Evolutionary conservation across 2,329 filamentous ascomycete genomes (phyloP).

Genomic region (Aureobasidium leucospermi): DNA sequence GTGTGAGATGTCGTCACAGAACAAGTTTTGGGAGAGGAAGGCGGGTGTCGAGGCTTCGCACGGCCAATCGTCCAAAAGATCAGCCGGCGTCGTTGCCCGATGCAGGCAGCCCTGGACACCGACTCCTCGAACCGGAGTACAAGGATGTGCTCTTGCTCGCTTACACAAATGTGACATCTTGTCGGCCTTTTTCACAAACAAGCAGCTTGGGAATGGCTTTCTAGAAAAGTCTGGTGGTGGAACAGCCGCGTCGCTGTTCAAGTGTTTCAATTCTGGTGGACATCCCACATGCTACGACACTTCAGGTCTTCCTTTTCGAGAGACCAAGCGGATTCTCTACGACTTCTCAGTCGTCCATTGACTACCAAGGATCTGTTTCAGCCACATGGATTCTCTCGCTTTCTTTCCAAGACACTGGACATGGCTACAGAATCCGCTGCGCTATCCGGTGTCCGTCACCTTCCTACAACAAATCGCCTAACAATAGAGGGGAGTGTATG

Average conservation of each 20-base stretch:
- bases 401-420: background rate
- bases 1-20: slow-evolving; percentile 11
- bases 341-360: background rate
- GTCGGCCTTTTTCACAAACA: background rate
- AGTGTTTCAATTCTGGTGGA: background rate
- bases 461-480: background rate
- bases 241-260: background rate
- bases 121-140: background rate
- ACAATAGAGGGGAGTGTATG: background rate
- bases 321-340: background rate
- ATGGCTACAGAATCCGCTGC: background rate
- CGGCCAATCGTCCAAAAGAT: slow-evolving; percentile 2
- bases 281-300: background rate
- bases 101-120: background rate
- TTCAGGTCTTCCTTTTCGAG: background rate
- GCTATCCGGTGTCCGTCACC: background rate
- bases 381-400: background rate
- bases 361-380: background rate
- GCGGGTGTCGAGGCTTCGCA: slow-evolving; percentile 4
- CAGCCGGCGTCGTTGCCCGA: slow-evolving; percentile 1
- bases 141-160: background rate
- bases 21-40: slow-evolving; percentile 4
- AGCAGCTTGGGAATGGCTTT: background rate
- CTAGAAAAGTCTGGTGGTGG: background rate
- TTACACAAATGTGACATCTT: background rate